Evolutionary conservation across 345 rosid species (phyloP), one percentile per base, ranked within the genome.

Genomic region (Nephelium lappaceum): DNA sequence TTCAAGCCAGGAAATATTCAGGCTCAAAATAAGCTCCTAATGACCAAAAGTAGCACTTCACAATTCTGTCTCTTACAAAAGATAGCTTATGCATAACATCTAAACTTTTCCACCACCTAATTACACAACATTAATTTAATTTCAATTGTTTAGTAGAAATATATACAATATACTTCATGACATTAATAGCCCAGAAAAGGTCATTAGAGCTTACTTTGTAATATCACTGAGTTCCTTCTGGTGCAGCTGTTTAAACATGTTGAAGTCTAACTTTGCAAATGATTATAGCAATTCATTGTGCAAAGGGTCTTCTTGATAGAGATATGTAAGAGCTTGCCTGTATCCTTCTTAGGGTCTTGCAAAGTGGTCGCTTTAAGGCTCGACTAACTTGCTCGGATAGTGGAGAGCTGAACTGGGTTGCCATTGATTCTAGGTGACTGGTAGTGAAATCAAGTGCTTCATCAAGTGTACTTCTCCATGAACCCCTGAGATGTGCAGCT

Each of bases 91-190:
- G 43, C 3, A 51, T 11, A 18, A 84, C 42, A 6, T 84, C 77
- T 49, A 84, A 80, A 6, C 71, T 78, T 53, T 43, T 83, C 88
- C 87, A 82, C 91, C 91, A 87, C 74, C 93, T 86, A 45, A 23
- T 2, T 11, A 45, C 51, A 45, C 8, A 7, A 45, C 51, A 45
- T 45, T 11, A 45, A 45, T 45, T 45, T 11, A 45, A 45, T 45
- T 45, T 7, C 51, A 8, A 45, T 45, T 45, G 12, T 45, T 45
- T 45, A 7, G 12, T 45, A 51, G 3, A 25, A 11, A 12, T 31
- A 25, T 65, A 12, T 31, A 11, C 58, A 69, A 42, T 42, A 0
- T 3, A 11, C 51, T 45, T 43, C 1, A 31, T 31, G 36, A 31
- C 36, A 31, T 31, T 31, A 31, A 31, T 31, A 31, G 36, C 36